Conservation (phyloP, 352 stramenopile genomes). For the Pythium sp. region DNA sequence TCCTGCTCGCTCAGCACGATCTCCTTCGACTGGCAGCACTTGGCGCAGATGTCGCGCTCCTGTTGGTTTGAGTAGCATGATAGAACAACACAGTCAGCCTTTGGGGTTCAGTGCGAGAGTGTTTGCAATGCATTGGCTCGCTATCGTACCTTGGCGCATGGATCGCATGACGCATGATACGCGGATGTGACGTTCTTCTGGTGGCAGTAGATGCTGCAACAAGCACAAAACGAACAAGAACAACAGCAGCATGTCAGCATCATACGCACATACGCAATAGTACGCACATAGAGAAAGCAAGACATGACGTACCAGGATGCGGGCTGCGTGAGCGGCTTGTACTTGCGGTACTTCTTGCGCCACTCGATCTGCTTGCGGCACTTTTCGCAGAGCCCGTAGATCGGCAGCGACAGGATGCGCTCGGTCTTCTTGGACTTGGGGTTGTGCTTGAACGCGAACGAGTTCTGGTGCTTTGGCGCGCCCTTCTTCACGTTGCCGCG, state of each 20-base stretch:
- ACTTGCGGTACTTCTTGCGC: constrained; percentile 99
- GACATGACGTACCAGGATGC: constrained; percentile 73
- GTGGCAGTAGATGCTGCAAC: constrained; percentile 87
- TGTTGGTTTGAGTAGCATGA: neutral
- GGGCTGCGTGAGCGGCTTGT: constrained; percentile 95
- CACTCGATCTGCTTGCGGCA: constrained; percentile 97
- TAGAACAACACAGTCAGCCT: neutral
- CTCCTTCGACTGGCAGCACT: constrained; percentile 83
- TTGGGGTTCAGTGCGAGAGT: constrained; percentile 12
- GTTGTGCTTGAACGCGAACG: constrained; percentile 98
- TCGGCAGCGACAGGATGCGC: constrained; percentile 89
- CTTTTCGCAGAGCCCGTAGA: constrained; percentile 91
- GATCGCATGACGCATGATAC: constrained; percentile 93
- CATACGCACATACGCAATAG: neutral
- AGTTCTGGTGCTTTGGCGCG: constrained; percentile 96
- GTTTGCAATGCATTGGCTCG: neutral
- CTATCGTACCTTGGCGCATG: constrained; percentile 70
- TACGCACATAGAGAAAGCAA: neutral
- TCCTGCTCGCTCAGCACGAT: constrained; percentile 46
- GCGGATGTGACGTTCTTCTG: constrained; percentile 91
- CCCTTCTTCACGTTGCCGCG: constrained; percentile 84
- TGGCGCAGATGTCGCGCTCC: constrained; percentile 86
- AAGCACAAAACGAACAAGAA: neutral
- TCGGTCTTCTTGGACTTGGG: constrained; percentile 97
- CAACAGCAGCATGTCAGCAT: neutral